phyloP scores from a whole-genome alignment of 2,329 filamentous ascomycete species.

The Nemania bipapillata region DNA sequence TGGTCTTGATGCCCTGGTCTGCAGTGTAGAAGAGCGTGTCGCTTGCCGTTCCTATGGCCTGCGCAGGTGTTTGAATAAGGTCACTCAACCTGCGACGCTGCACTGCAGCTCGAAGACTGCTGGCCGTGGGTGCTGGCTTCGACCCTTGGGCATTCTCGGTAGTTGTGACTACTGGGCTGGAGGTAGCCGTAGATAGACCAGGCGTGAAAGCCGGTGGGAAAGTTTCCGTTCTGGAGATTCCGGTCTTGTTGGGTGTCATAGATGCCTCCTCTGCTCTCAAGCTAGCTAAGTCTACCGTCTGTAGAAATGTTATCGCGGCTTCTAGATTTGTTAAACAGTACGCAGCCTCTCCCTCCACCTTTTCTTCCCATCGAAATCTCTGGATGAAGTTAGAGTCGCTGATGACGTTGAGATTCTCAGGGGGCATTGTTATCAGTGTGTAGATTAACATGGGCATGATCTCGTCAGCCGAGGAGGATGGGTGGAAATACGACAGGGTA shows the following conservation, averaged over 20 bases:
- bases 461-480: constrained; percentile 92
- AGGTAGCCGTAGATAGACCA: constrained; percentile 52
- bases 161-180: constrained; percentile 50
- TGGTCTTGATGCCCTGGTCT: constrained; percentile 90
- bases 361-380: constrained; percentile 83
- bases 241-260: constrained; percentile 72
- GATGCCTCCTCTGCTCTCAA: constrained; percentile 81
- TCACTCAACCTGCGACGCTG: constrained; percentile 80
- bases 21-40: constrained; percentile 88
- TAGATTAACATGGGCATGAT: constrained; percentile 98
- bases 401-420: constrained; percentile 85
- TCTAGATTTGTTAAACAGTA: constrained; percentile 97
- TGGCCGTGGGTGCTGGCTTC: constrained; percentile 54
- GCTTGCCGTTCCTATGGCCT: constrained; percentile 81
- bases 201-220: constrained; percentile 68
- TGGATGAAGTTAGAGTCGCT: constrained; percentile 97
- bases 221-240: constrained; percentile 63
- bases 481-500: constrained; percentile 74
- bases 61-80: constrained; percentile 84
- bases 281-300: constrained; percentile 93
- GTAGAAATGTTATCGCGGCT: constrained; percentile 90
- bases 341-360: constrained; percentile 90
- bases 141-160: constrained; percentile 49
- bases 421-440: constrained; percentile 88
- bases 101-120: constrained; percentile 59